Evolutionary conservation across 805 yeast species (phyloP).

Genomic region (Candida pseudofarinosa): DNA sequence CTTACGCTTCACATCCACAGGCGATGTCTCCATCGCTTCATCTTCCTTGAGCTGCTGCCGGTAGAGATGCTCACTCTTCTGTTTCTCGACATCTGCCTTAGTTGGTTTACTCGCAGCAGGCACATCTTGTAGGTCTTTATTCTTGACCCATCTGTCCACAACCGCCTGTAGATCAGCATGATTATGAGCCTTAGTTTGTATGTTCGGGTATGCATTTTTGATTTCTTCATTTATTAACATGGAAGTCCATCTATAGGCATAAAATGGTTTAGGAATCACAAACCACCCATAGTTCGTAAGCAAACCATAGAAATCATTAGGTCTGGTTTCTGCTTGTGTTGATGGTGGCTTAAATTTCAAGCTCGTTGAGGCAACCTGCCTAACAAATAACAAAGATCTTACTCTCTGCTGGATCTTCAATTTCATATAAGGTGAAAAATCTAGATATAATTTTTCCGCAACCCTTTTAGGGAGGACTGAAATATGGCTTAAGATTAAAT

Average conservation of each 20-base stretch:
- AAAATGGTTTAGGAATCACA: constrained; percentile 11
- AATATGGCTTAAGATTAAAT: too few species aligned
- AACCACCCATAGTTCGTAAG: constrained; percentile 21
- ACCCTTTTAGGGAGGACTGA: neutral
- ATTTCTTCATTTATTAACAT: constrained; percentile 8
- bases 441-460: neutral
- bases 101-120: constrained; percentile 5
- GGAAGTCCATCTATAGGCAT: constrained; percentile 17
- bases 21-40: constrained; percentile 2
- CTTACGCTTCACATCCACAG: neutral
- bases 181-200: constrained; percentile 2
- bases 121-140: constrained; percentile 2
- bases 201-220: constrained; percentile 11
- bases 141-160: constrained; percentile 13
- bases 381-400: neutral
- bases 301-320: constrained; percentile 11
- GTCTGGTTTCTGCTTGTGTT: constrained; percentile 1
- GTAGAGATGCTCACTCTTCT: constrained; percentile 17
- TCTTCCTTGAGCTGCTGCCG: constrained; percentile 20
- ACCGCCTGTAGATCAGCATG: constrained; percentile 8
- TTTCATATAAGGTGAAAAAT: neutral
- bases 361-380: neutral
- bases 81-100: constrained; percentile 6
- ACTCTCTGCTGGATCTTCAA: neutral
- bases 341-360: neutral